Conservation (phyloP, 2,329 filamentous ascomycete species). For the Stemphylium vesicarium region DNA sequence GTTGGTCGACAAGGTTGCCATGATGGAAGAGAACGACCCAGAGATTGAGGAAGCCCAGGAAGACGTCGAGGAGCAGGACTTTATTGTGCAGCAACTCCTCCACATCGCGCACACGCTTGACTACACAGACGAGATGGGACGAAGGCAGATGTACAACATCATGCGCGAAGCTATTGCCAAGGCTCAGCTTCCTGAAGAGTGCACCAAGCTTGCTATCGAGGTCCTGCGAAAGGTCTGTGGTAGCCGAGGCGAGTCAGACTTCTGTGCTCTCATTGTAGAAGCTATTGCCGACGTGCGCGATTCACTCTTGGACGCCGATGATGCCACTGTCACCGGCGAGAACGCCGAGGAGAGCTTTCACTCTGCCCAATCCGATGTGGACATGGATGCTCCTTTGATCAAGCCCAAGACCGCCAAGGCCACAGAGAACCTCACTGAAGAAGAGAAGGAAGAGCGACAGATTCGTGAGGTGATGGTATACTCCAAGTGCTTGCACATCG, state of each 20-base stretch:
- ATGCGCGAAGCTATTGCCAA: constrained; percentile 85
- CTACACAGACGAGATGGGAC: constrained; percentile 96
- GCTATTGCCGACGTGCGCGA: constrained; percentile 97
- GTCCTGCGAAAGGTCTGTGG: constrained; percentile 84
- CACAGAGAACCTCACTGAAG: constrained; percentile 50
- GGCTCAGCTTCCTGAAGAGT: constrained; percentile 87
- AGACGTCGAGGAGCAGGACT: constrained; percentile 88
- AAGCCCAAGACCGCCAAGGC: constrained; percentile 38
- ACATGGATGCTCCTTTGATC: constrained; percentile 62
- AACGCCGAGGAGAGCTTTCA: constrained; percentile 80
- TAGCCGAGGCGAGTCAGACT: constrained; percentile 78
- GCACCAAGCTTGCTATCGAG: constrained; percentile 85
- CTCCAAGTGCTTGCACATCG: constrained; percentile 97
- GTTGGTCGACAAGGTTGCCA: constrained; percentile 61
- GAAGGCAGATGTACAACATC: constrained; percentile 93
- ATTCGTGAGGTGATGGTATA: constrained; percentile 94
- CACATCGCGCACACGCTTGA: constrained; percentile 91
- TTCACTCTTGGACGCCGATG: constrained; percentile 74
- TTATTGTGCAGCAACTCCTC: constrained; percentile 92
- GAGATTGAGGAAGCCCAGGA: constrained; percentile 74
- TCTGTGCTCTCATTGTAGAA: constrained; percentile 85
- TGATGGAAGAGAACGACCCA: constrained; percentile 59
- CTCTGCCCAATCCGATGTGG: constrained; percentile 86
- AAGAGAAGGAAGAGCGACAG: constrained; percentile 71
- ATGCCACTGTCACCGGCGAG: constrained; percentile 61